Conservation (phyloP, 352 stramenopile genomes). For the Phytopythium delawarense region DNA sequence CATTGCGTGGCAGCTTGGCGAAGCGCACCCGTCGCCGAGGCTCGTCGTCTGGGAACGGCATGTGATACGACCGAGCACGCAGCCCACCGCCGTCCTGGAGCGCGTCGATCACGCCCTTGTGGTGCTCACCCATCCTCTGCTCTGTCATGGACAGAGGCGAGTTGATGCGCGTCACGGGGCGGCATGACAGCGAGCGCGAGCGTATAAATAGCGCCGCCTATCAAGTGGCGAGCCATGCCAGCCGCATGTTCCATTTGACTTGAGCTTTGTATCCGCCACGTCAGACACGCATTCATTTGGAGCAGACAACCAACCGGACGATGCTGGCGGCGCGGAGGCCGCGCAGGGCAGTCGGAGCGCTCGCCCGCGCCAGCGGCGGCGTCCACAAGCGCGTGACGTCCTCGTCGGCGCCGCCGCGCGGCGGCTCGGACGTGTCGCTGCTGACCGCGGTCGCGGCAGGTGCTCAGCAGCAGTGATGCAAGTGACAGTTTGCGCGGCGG, state of each 20-base stretch:
- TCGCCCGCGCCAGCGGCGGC: not conserved
- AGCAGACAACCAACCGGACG: not conserved
- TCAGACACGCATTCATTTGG: not conserved
- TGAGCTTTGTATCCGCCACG: not conserved
- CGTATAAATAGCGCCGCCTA: not conserved
- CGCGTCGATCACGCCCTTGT: not conserved
- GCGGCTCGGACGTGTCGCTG: not conserved
- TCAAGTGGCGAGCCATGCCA: not conserved
- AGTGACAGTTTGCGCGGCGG: not conserved
- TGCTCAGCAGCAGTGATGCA: not conserved
- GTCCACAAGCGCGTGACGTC: not conserved
- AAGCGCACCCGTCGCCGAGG: not conserved
- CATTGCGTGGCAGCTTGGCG: slow-evolving; percentile 8
- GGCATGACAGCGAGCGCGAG: too few relatives aligned
- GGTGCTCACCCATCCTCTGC: not conserved
- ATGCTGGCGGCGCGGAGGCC: not conserved
- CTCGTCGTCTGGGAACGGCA: slow-evolving; percentile 1
- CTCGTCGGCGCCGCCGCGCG: not conserved
- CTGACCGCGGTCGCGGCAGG: not conserved
- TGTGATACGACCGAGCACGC: not conserved
- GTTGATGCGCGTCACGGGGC: too few relatives aligned
- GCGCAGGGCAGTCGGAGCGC: not conserved
- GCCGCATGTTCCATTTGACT: not conserved
- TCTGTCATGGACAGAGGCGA: too few relatives aligned
- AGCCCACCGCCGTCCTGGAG: not conserved